Evolutionary conservation across 2,329 filamentous ascomycete genomes (phyloP).

Genomic region (Setomelanomma holmii): DNA sequence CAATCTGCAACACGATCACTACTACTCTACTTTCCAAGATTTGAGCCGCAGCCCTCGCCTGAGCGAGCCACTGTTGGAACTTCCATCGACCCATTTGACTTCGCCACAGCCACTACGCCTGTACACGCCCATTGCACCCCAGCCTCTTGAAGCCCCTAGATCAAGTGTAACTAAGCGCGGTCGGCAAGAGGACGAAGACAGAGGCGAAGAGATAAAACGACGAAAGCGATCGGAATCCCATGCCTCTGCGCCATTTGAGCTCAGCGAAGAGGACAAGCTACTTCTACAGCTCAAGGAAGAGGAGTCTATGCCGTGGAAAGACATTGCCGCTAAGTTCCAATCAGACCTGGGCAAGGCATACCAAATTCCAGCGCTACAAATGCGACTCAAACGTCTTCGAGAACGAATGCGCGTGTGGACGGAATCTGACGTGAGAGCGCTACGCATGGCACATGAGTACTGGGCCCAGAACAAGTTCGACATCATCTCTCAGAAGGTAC

Average conservation of each 20-base stretch:
- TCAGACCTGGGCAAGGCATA: constrained; percentile 57
- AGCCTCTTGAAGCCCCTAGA: constrained; percentile 45
- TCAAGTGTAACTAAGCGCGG: constrained; percentile 45
- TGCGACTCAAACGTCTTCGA: constrained; percentile 61
- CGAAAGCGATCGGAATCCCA: constrained; percentile 51
- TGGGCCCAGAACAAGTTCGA: constrained; percentile 63
- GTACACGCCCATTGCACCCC: constrained; percentile 55
- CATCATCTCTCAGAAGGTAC: constrained; percentile 59
- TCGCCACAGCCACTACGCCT: constrained; percentile 51
- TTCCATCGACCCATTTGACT: constrained; percentile 30
- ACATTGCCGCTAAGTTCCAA: constrained; percentile 59
- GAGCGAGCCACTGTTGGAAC: constrained; percentile 42
- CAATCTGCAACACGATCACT: constrained; percentile 35
- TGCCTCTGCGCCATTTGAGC: constrained; percentile 45
- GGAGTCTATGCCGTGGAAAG: constrained; percentile 62
- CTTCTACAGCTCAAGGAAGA: constrained; percentile 61
- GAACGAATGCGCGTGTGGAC: constrained; percentile 61
- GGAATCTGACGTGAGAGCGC: constrained; percentile 57
- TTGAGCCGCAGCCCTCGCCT: constrained; percentile 37
- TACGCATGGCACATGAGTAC: constrained; percentile 60
- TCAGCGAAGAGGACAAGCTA: constrained; percentile 59
- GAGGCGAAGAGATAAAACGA: constrained; percentile 44
- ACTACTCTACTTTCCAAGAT: constrained; percentile 39
- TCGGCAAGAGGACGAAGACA: constrained; percentile 48
- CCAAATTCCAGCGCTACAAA: constrained; percentile 61